Evolutionary conservation across 108 stramenopile genomes (phyloP).

Genomic region (Licmophora abbreviata): DNA sequence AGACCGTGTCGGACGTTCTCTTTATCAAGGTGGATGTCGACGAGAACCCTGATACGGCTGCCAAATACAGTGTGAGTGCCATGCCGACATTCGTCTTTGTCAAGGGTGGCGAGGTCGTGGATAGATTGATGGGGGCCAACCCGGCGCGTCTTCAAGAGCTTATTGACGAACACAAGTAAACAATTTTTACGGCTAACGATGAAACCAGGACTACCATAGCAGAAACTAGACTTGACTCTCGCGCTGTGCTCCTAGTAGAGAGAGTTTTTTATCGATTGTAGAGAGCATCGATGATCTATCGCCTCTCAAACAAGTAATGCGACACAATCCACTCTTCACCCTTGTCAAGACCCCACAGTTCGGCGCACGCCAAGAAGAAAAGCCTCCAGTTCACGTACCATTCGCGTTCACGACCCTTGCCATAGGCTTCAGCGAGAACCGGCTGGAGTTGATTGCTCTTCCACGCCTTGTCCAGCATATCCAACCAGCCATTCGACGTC

Average conservation of each 20-base stretch:
- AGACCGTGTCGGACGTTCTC: slow-evolving; percentile 34
- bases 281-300: not conserved
- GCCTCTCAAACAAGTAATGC: slow-evolving; percentile 66
- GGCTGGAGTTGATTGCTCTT: slow-evolving; percentile 47
- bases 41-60: slow-evolving; percentile 75
- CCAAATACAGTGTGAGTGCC: slow-evolving; percentile 70
- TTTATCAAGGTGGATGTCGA: slow-evolving; percentile 91
- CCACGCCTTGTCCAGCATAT: slow-evolving; percentile 76
- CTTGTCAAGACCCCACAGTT: slow-evolving; percentile 78
- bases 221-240: no score
- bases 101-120: slow-evolving; percentile 76
- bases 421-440: slow-evolving; percentile 68
- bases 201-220: no score
- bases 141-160: slow-evolving; percentile 42
- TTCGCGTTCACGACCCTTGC: slow-evolving; percentile 59
- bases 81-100: slow-evolving; percentile 92
- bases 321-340: slow-evolving; percentile 89
- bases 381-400: slow-evolving; percentile 93
- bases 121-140: slow-evolving; percentile 77
- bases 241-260: no score
- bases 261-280: no score
- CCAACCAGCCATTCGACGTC: slow-evolving; percentile 91
- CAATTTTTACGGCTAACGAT: no score
- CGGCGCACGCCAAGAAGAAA: slow-evolving; percentile 95
- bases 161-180: slow-evolving; percentile 28